A percentile compares a stretch with the other conserved stretches of the same genome.
These are phyloP conservation scores for Neofusicoccum laricinum DNA, from an alignment of 2,329 filamentous ascomycete species.

Conservation along the genomic window DNA sequence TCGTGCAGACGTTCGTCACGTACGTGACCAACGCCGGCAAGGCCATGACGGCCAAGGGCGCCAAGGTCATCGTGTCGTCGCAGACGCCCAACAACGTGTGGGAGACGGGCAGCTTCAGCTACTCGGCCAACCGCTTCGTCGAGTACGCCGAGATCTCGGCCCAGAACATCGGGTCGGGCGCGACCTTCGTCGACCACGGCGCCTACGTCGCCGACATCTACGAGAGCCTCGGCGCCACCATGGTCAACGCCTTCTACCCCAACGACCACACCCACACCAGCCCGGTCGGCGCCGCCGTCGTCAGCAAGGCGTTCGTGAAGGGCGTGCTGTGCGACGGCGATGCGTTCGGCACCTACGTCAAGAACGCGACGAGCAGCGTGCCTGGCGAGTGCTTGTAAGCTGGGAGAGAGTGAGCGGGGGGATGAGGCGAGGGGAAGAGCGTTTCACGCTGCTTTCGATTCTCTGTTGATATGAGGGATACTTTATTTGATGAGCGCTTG, in stretches of 20 bases:
- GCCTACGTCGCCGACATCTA: constrained; percentile 49
- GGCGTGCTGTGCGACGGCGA: constrained; percentile 49
- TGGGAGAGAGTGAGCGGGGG: neutral
- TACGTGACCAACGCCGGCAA: constrained; percentile 57
- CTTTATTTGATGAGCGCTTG: neutral
- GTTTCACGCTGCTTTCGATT: neutral
- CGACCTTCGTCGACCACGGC: constrained; percentile 55
- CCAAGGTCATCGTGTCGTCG: constrained; percentile 53
- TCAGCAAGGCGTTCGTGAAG: constrained; percentile 59
- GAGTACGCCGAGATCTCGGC: constrained; percentile 20
- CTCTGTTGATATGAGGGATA: neutral
- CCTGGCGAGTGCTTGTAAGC: constrained; percentile 25
- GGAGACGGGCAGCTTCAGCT: constrained; percentile 51
- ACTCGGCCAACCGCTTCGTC: constrained; percentile 52
- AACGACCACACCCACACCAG: constrained; percentile 64
- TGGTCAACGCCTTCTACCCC: constrained; percentile 46
- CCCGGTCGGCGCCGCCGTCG: constrained; percentile 52
- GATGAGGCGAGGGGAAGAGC: neutral
- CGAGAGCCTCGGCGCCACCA: constrained; percentile 19
- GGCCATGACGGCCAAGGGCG: constrained; percentile 53
- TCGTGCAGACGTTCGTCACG: constrained; percentile 57
- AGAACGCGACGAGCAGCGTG: constrained; percentile 32
- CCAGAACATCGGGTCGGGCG: constrained; percentile 13
- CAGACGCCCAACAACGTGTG: constrained; percentile 61
- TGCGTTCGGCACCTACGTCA: constrained; percentile 26